A percentile compares a stretch with the other conserved stretches of the same genome.
phyloP scores from a whole-genome alignment of 1,284 basidiomycete genomes.

The Moesziomyces parantarcticus region DNA sequence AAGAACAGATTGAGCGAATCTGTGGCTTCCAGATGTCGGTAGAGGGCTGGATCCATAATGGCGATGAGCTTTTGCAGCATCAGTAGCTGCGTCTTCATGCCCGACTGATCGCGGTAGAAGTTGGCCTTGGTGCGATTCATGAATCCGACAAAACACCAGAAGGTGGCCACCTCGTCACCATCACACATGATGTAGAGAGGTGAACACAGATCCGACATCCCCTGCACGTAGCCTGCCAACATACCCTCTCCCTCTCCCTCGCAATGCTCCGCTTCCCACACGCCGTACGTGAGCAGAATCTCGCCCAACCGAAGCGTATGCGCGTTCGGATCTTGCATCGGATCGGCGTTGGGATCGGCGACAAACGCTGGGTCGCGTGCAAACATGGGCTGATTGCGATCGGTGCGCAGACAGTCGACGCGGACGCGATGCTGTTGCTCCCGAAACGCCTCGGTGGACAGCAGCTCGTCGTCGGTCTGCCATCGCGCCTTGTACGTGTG shows the following conservation, averaged over 20 bases:
- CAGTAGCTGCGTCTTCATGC: slow-evolving; percentile 93
- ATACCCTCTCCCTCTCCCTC: slow-evolving; percentile 1
- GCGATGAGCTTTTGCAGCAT: slow-evolving; percentile 89
- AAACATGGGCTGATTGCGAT: slow-evolving; percentile 88
- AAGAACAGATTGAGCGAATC: slow-evolving; percentile 96
- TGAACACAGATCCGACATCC: slow-evolving; percentile 96
- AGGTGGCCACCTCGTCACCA: slow-evolving; percentile 87
- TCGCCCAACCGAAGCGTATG: slow-evolving; percentile 82
- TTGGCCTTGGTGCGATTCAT: slow-evolving; percentile 97
- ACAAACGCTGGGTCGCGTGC: slow-evolving; percentile 25
- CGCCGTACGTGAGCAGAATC: slow-evolving; percentile 84
- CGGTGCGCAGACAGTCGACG: slow-evolving; percentile 97
- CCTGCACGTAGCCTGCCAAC: slow-evolving; percentile 78
- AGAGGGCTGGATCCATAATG: slow-evolving; percentile 87
- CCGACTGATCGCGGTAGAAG: slow-evolving; percentile 94
- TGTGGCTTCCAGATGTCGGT: slow-evolving; percentile 76
- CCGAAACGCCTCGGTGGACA: slow-evolving; percentile 25
- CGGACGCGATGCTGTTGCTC: slow-evolving; percentile 86
- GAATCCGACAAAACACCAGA: slow-evolving; percentile 93
- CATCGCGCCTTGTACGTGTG: slow-evolving; percentile 42
- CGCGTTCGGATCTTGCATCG: slow-evolving; percentile 75
- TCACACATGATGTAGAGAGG: slow-evolving; percentile 92
- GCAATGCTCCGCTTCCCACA: slow-evolving; percentile 50
- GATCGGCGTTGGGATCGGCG: slow-evolving; percentile 55
- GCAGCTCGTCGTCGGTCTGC: slow-evolving; percentile 34